Conservation (phyloP, 176 grass and related monocot genomes). For the Areca catechu region DNA sequence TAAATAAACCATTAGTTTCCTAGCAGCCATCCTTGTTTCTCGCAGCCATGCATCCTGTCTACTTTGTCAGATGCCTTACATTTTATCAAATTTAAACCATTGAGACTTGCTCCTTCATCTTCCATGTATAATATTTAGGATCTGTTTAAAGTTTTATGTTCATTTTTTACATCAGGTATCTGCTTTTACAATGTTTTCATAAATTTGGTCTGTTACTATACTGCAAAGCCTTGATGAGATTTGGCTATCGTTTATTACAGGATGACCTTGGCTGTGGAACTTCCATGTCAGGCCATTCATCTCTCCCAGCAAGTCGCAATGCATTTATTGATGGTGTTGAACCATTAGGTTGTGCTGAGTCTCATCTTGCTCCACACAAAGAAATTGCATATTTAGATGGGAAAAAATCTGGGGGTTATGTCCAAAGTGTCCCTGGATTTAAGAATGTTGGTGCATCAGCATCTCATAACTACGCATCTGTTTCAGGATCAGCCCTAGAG, state of each 20-base stretch:
- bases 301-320: slow-evolving; percentile 58
- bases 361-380: slow-evolving; percentile 36
- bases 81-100: too few species aligned
- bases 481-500: slow-evolving; percentile 47
- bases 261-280: slow-evolving; percentile 49
- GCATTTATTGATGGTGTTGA: slow-evolving; percentile 61
- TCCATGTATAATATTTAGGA: too few species aligned
- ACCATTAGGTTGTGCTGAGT: slow-evolving; percentile 34
- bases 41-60: too few species aligned
- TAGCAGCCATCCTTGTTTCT: too few species aligned
- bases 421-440: slow-evolving; percentile 26
- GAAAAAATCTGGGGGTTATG: slow-evolving; percentile 17
- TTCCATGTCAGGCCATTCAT: slow-evolving; percentile 47
- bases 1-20: too few species aligned
- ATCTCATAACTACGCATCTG: slow-evolving; percentile 62
- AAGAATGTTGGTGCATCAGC: slow-evolving; percentile 29
- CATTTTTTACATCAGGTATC: too few species aligned
- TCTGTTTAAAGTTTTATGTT: too few species aligned
- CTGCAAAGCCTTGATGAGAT: too few species aligned
- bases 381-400: slow-evolving; percentile 28
- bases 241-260: slow-evolving; percentile 40
- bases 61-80: too few species aligned
- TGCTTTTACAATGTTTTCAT: too few species aligned
- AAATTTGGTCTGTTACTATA: too few species aligned
- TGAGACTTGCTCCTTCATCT: too few species aligned